These are phyloP conservation scores for Aristolochia californica DNA, from an alignment of 164 flowering plant genomes.

Conservation along the genomic window DNA sequence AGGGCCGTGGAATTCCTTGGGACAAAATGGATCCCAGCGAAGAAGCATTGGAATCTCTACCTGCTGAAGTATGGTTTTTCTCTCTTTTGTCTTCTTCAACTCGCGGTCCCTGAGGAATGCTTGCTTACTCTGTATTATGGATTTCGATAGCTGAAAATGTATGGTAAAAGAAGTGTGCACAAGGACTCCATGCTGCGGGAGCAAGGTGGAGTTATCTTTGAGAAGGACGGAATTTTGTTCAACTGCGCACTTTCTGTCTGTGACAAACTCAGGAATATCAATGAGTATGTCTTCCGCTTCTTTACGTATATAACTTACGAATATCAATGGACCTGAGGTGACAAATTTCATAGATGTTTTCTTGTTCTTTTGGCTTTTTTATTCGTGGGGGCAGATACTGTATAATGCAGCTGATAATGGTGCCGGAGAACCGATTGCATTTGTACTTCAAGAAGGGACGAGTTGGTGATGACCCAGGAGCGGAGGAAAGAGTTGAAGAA, in stretches of 20 bases:
- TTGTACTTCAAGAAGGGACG: conserved; percentile 60
- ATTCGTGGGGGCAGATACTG: conserved; percentile 30
- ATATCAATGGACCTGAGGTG: too few relatives aligned
- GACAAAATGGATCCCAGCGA: conserved; percentile 53
- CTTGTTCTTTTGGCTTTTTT: background rate
- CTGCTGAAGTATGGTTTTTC: conserved; percentile 38
- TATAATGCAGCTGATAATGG: conserved; percentile 52
- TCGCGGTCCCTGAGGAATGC: background rate
- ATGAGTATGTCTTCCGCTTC: conserved; percentile 40
- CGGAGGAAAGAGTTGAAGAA: conserved; percentile 64
- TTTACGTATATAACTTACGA: too few relatives aligned
- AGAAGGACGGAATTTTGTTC: conserved; percentile 71
- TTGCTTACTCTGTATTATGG: background rate
- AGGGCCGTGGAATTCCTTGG: conserved; percentile 61
- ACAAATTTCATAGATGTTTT: too few relatives aligned
- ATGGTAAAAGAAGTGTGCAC: conserved; percentile 65
- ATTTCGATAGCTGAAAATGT: conserved; percentile 50
- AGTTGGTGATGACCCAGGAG: conserved; percentile 49
- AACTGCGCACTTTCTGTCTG: conserved; percentile 63
- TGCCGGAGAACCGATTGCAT: conserved; percentile 43
- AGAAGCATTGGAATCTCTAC: conserved; percentile 50
- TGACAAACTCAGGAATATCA: conserved; percentile 40
- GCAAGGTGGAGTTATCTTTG: conserved; percentile 58
- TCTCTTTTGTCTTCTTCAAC: background rate
- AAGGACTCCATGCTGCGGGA: conserved; percentile 56